Conservation (phyloP, 805 yeast species). For the Candida tallmaniae region DNA sequence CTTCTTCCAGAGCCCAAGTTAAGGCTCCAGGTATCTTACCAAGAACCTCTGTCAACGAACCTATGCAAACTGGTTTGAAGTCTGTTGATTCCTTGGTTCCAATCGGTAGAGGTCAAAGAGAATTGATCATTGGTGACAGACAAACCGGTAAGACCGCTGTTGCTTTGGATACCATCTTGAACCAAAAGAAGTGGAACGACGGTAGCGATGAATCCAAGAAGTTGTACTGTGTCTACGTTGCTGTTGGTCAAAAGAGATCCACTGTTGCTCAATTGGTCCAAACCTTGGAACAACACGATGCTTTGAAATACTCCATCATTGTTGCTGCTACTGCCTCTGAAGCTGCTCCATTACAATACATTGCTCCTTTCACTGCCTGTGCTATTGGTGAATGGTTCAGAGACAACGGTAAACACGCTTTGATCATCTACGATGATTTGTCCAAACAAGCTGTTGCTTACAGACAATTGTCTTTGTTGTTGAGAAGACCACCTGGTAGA, state of each 20-base stretch:
- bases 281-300: constrained; percentile 97
- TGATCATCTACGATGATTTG: constrained; percentile 95
- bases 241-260: constrained; percentile 99
- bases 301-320: constrained; percentile 94
- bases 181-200: constrained; percentile 98
- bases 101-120: constrained; percentile 99
- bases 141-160: constrained; percentile 99
- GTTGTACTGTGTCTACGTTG: constrained; percentile 99
- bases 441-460: constrained; percentile 99
- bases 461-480: constrained; percentile 97
- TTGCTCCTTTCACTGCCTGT: constrained; percentile 99
- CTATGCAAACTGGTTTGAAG: constrained; percentile 99
- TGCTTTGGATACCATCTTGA: constrained; percentile 95
- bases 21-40: constrained; percentile 99
- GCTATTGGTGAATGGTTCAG: constrained; percentile 99
- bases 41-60: constrained; percentile 97
- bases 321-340: constrained; percentile 99
- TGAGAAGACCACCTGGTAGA: constrained; percentile 97
- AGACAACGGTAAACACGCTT: constrained; percentile 97
- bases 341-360: constrained; percentile 99
- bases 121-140: constrained; percentile 99
- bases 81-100: constrained; percentile 99
- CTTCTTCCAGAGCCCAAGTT: constrained; percentile 92
- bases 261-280: constrained; percentile 99
- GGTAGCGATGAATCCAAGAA: constrained; percentile 95